A percentile compares a stretch with the other conserved stretches of the same genome.
phyloP scores from a whole-genome alignment of 2,329 filamentous ascomycete species.

The Talaromyces verruculosus region DNA sequence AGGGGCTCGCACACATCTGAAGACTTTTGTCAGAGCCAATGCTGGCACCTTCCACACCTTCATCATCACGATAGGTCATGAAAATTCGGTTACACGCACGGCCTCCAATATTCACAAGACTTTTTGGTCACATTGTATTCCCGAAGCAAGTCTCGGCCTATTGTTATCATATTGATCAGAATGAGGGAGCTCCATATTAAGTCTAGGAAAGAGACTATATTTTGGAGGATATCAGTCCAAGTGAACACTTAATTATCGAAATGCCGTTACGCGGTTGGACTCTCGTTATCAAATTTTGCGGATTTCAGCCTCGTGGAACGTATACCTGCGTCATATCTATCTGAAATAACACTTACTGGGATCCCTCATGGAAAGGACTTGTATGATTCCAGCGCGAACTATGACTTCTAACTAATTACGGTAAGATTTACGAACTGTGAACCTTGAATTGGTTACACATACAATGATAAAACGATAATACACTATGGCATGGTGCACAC shows the following conservation, averaged over 20 bases:
- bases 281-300: not conserved
- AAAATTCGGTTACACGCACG: not conserved
- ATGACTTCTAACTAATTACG: not conserved
- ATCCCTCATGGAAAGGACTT: not conserved
- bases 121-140: not conserved
- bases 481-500: not conserved
- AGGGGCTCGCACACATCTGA: not conserved
- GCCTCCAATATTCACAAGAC: not conserved
- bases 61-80: not conserved
- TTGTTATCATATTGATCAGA: not conserved
- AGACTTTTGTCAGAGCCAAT: not conserved
- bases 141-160: not conserved
- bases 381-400: not conserved
- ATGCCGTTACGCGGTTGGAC: not conserved
- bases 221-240: not conserved
- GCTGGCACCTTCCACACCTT: not conserved
- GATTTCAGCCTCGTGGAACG: not conserved
- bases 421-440: not conserved
- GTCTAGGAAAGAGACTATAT: not conserved
- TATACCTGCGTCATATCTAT: not conserved
- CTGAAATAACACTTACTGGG: not conserved
- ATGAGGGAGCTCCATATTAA: not conserved
- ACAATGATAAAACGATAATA: not conserved
- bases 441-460: not conserved
- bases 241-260: not conserved